Evolutionary conservation across 495 filamentous ascomycete species (phyloP).

Genomic region (Podospora anserina): DNA sequence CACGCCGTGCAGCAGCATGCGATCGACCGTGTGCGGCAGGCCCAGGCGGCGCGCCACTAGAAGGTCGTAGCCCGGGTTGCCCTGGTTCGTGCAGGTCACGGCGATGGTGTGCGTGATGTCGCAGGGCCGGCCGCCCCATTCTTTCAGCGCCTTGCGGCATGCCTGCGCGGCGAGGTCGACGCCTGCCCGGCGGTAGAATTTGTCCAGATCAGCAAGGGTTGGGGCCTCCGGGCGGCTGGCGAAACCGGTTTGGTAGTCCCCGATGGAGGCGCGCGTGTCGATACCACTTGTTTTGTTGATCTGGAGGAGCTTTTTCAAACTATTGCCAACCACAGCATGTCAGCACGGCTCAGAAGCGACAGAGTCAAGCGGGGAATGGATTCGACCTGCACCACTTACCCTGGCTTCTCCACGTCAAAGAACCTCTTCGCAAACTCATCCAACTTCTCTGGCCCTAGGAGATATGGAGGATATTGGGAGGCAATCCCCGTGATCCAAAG

Average conservation of each 20-base stretch:
- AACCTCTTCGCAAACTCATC: too few species aligned
- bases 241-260: background rate
- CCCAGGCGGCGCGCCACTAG: too few species aligned
- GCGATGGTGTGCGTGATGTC: too few species aligned
- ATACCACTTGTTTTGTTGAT: constrained; percentile 3
- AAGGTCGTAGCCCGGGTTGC: too few species aligned
- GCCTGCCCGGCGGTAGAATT: background rate
- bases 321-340: background rate
- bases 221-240: background rate
- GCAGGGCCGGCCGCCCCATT: constrained; percentile 13
- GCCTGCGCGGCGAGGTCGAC: constrained; percentile 7
- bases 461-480: constrained; percentile 2
- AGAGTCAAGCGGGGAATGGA: too few species aligned
- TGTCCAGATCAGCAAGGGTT: constrained; percentile 1
- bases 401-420: too few species aligned
- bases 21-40: too few species aligned
- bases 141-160: constrained; percentile 5
- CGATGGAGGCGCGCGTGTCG: background rate
- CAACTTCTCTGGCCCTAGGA: background rate
- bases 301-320: constrained; percentile 8
- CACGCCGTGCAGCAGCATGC: too few species aligned
- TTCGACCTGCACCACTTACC: too few species aligned
- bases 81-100: too few species aligned
- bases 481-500: constrained; percentile 40
- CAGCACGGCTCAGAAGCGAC: too few species aligned